Conservation (phyloP, 306 rosid species). For the Dicorynia guianensis region DNA sequence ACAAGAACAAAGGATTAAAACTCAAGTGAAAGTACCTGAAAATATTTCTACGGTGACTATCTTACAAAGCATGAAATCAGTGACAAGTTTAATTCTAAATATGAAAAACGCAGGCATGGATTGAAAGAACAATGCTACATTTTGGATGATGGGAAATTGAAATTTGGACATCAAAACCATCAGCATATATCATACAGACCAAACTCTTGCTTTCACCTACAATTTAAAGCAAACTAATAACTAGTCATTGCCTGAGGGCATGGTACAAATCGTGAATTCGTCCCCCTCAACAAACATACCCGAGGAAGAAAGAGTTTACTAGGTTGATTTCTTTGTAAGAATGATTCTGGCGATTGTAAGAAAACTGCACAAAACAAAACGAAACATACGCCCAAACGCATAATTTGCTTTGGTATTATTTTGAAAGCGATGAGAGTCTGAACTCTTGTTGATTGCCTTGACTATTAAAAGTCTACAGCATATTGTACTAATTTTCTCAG, state of each 20-base stretch:
- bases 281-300: no score
- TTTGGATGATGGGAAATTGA: no score
- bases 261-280: no score
- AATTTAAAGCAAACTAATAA: no score
- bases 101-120: neutral
- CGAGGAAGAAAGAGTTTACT: no score
- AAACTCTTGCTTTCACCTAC: no score
- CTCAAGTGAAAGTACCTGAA: neutral
- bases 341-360: neutral
- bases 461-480: neutral
- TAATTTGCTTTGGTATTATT: neutral
- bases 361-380: neutral
- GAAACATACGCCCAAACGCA: neutral
- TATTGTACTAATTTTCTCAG: constrained; percentile 21
- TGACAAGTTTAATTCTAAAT: neutral
- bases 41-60: neutral
- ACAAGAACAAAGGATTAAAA: neutral
- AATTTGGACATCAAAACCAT: no score
- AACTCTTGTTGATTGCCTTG: neutral
- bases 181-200: no score
- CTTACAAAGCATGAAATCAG: constrained; percentile 3
- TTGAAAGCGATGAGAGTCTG: neutral
- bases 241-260: no score
- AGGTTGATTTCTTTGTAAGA: neutral
- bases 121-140: neutral